Evolutionary conservation across 1,284 basidiomycete genomes (phyloP).

Genomic region (Phlebopus sp.): DNA sequence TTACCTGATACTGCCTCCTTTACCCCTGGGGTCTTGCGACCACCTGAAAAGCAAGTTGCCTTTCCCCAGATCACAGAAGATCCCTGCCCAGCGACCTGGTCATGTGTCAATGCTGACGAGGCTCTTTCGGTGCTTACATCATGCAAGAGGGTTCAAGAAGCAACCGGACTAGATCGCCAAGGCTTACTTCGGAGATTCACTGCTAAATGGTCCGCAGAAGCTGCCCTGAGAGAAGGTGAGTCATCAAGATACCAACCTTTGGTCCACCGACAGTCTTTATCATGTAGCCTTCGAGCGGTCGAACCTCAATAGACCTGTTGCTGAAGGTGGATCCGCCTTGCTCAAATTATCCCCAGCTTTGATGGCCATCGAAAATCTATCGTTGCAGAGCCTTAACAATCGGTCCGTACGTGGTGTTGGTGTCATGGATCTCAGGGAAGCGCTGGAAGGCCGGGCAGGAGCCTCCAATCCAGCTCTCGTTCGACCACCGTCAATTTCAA

Average conservation of each 20-base stretch:
- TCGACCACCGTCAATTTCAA: slow-evolving; percentile 67
- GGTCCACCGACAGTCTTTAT: slow-evolving; percentile 2
- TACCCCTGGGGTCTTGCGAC: slow-evolving; percentile 30
- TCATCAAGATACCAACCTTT: slow-evolving; percentile 8
- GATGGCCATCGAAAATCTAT: slow-evolving; percentile 87
- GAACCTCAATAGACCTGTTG: slow-evolving; percentile 55
- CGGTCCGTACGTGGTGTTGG: slow-evolving; percentile 74
- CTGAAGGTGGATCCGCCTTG: slow-evolving; percentile 67
- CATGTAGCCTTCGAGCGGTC: slow-evolving; percentile 57
- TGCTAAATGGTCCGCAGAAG: slow-evolving; percentile 68
- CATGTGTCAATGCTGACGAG: slow-evolving; percentile 52
- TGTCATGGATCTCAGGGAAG: slow-evolving; percentile 82
- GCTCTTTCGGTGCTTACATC: slow-evolving; percentile 54
- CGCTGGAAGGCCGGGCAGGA: slow-evolving; percentile 76
- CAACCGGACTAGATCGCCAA: slow-evolving; percentile 60
- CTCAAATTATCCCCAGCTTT: slow-evolving; percentile 77
- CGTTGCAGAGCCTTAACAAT: slow-evolving; percentile 70
- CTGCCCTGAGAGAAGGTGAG: slow-evolving; percentile 77
- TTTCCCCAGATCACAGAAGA: slow-evolving; percentile 25
- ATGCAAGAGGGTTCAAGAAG: slow-evolving; percentile 53
- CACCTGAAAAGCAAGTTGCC: slow-evolving; percentile 26
- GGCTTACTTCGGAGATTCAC: slow-evolving; percentile 53
- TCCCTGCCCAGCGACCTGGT: slow-evolving; percentile 13
- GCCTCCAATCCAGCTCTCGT: slow-evolving; percentile 72
- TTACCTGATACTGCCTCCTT: slow-evolving; percentile 35